A percentile compares a stretch with the other conserved stretches of the same genome.
phyloP scores from a whole-genome alignment of 345 rosid genomes.

The Lumnitzera littorea region DNA sequence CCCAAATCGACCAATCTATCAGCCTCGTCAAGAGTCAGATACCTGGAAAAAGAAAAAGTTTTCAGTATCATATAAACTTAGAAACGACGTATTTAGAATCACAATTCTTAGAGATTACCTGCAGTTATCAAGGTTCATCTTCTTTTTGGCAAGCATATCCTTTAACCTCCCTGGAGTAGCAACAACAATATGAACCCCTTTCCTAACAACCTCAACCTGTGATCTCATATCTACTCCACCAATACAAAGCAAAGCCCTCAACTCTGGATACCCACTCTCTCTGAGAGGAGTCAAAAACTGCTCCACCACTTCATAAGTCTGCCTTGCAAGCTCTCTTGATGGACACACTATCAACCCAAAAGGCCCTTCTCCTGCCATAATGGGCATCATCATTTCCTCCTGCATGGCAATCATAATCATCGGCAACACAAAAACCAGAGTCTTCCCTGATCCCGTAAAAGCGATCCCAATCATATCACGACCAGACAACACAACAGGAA shows the following conservation, averaged over 20 bases:
- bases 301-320: conserved; percentile 84
- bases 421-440: conserved; percentile 78
- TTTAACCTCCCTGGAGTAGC: conserved; percentile 95
- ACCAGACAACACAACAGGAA: conserved; percentile 73
- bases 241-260: conserved; percentile 75
- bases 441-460: conserved; percentile 87
- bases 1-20: conserved; percentile 95
- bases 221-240: conserved; percentile 93
- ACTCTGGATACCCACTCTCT: conserved; percentile 56
- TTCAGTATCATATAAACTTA: not conserved
- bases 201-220: conserved; percentile 79
- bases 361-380: conserved; percentile 80
- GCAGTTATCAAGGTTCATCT: conserved; percentile 88
- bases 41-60: conserved; percentile 38
- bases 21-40: conserved; percentile 89
- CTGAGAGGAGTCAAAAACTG: conserved; percentile 59
- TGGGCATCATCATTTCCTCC: conserved; percentile 93
- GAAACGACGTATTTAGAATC: not conserved
- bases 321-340: conserved; percentile 86
- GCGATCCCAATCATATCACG: conserved; percentile 97
- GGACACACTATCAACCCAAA: conserved; percentile 77
- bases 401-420: conserved; percentile 85
- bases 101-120: conserved; percentile 29
- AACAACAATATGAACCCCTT: conserved; percentile 85
- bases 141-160: conserved; percentile 93